These are phyloP conservation scores for Chrysoporthe puriensis DNA, from an alignment of 2,329 filamentous ascomycete species.

Conservation along the genomic window DNA sequence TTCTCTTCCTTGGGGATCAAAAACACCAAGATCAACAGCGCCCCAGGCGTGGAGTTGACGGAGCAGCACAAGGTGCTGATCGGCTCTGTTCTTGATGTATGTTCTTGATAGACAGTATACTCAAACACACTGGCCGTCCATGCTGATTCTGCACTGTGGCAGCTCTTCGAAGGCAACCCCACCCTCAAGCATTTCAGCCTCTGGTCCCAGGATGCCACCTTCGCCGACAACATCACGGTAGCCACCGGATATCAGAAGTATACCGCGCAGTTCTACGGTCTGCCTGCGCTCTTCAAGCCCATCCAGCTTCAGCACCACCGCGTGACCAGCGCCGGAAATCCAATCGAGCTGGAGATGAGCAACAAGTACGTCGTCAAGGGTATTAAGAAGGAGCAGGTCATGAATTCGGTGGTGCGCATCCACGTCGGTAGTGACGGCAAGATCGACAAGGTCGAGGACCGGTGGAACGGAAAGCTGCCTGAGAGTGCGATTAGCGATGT, in stretches of 20 bases:
- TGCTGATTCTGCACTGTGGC: not conserved
- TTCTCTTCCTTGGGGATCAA: constrained; percentile 47
- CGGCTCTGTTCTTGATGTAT: constrained; percentile 61
- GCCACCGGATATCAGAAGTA: constrained; percentile 58
- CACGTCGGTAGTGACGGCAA: constrained; percentile 38
- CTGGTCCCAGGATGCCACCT: constrained; percentile 61
- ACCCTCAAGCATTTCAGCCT: constrained; percentile 61
- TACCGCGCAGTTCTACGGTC: constrained; percentile 59
- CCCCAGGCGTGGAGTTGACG: constrained; percentile 53
- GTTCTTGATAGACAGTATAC: constrained; percentile 6
- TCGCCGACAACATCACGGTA: constrained; percentile 62
- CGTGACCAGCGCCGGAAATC: constrained; percentile 60
- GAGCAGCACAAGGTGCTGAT: constrained; percentile 57
- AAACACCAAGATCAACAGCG: constrained; percentile 57
- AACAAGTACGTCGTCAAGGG: constrained; percentile 44
- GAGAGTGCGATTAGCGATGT: constrained; percentile 41
- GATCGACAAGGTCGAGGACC: constrained; percentile 42
- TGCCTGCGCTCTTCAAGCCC: constrained; percentile 59
- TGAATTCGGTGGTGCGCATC: constrained; percentile 39
- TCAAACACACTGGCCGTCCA: not conserved
- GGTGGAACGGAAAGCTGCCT: constrained; percentile 43
- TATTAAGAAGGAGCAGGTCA: constrained; percentile 38
- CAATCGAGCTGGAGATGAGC: constrained; percentile 56
- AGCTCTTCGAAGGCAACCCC: constrained; percentile 64
- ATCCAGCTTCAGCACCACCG: constrained; percentile 59